Base-by-base conservation (phyloP, 768 basidiomycete species). In the Chalciporus pseudorubinellus region DNA sequence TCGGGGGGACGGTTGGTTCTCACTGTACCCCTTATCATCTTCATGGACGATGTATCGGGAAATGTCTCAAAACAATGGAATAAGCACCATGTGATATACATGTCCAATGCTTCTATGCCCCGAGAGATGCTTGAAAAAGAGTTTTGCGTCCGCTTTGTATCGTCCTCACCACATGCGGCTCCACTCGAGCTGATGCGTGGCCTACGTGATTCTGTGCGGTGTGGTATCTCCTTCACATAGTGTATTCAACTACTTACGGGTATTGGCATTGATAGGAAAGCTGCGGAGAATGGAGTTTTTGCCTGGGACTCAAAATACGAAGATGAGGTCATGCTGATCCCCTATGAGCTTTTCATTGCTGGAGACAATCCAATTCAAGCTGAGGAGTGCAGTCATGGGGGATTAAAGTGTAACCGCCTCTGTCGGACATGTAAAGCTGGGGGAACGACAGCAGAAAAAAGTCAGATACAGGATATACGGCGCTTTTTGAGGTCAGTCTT, bases 341-440 rank as follows among this genome's bases (percentile, higher is more conserved):
- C 59, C 3, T 64, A 61, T 31, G 45, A 45, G 6, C 53, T 68
- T 0, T 62, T 67, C 38, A 38, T 59, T 11, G 51, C 58, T 6
- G 64, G 59, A 3, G 70, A 72, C 44, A 72, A 71, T 31, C 71
- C 70, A 1, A 68, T 70, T 69, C 71, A 70, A 31, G 58, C 65
- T 0, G 68, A 71, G 39, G 53, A 58, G 13, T 70, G 64, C 44
- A 64, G 61, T 39, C 69, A 70, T 22, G 59, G 48, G 22, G 70
- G 70, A 0, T 33, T 67, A 1, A 56, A 48, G 14, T 55, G 60
- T 16, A 72, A 71, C 39, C 51, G 52, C 39, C 67, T 68, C 52
- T 73, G 71, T 42, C 58, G 66, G 7, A 61, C 48, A 7, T 73
- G 70, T 29, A 44, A 63, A 42, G 63, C 62, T 4, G 69, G 70